Evolutionary conservation across 495 filamentous ascomycete genomes (phyloP).

Genomic region (Sabuloglossum arenarium): DNA sequence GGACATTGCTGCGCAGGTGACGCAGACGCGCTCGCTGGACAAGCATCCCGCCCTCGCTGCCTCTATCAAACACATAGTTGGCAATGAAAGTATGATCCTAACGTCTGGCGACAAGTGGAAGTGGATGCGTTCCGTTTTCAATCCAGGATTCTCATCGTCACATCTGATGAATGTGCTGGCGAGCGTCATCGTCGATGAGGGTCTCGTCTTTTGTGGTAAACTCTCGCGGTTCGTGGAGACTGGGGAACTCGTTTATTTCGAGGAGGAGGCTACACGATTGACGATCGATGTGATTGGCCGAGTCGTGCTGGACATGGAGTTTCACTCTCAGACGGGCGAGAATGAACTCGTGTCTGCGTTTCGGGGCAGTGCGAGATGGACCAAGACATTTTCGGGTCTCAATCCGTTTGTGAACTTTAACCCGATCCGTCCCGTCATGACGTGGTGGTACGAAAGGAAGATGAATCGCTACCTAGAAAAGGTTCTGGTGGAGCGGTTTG

Average conservation of each 20-base stretch:
- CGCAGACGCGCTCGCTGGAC: constrained; percentile 8
- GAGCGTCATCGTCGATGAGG: constrained; percentile 15
- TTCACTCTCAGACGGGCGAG: constrained; percentile 15
- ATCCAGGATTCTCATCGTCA: constrained; percentile 16
- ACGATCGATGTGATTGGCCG: constrained; percentile 21
- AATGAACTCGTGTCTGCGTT: constrained; percentile 18
- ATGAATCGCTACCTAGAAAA: constrained; percentile 17
- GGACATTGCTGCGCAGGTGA: constrained; percentile 21
- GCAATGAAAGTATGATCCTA: constrained; percentile 13
- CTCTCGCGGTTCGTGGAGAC: constrained; percentile 10
- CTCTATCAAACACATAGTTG: constrained; percentile 12
- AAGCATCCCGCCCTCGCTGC: constrained; percentile 8
- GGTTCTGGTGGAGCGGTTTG: constrained; percentile 18
- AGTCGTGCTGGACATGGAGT: constrained; percentile 13
- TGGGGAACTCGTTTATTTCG: constrained; percentile 15
- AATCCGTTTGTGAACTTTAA: constrained; percentile 10
- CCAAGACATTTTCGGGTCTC: constrained; percentile 7
- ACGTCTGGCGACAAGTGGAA: constrained; percentile 16
- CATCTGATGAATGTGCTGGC: constrained; percentile 17
- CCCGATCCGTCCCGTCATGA: constrained; percentile 10
- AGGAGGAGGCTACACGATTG: constrained; percentile 16
- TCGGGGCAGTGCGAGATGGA: constrained; percentile 13
- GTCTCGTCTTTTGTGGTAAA: constrained; percentile 11
- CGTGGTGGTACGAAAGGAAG: constrained; percentile 14
- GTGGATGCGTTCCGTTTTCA: constrained; percentile 17